These are phyloP conservation scores for Aspergillus mulundensis DNA, from an alignment of 495 filamentous ascomycete genomes.

Conservation along the genomic window DNA sequence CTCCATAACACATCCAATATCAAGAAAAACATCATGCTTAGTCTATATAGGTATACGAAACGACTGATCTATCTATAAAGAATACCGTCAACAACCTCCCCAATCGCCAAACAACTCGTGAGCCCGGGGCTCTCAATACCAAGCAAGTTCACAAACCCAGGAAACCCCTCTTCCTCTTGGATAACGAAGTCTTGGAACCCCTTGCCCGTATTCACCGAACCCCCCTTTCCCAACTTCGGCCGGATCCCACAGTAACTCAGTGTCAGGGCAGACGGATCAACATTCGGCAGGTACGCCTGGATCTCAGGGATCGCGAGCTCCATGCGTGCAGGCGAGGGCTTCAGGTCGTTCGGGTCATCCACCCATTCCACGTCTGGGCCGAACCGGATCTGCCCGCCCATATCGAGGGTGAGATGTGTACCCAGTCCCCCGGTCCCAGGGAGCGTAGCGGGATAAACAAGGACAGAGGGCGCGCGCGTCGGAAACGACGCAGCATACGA, in stretches of 20 bases:
- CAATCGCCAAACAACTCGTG: constrained; percentile 87
- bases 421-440: constrained; percentile 81
- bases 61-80: constrained; percentile 51
- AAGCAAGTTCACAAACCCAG: constrained; percentile 87
- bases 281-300: constrained; percentile 66
- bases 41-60: background rate
- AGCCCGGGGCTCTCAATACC: constrained; percentile 95
- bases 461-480: constrained; percentile 52
- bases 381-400: constrained; percentile 82
- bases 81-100: constrained; percentile 70
- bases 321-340: constrained; percentile 54
- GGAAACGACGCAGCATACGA: constrained; percentile 67
- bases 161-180: constrained; percentile 70
- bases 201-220: constrained; percentile 53
- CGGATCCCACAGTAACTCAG: constrained; percentile 89
- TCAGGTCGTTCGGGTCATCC: constrained; percentile 53
- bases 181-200: constrained; percentile 87
- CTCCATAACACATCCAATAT: too few relatives aligned
- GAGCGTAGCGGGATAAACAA: constrained; percentile 82
- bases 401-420: constrained; percentile 89
- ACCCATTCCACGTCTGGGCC: constrained; percentile 97
- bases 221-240: constrained; percentile 69
- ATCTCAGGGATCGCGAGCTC: constrained; percentile 70
- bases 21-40: background rate
- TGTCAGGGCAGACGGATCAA: constrained; percentile 61